These are phyloP conservation scores for Cryptosporidium bovis DNA, from an alignment of 169 alveolate genomes.

Conservation along the genomic window DNA sequence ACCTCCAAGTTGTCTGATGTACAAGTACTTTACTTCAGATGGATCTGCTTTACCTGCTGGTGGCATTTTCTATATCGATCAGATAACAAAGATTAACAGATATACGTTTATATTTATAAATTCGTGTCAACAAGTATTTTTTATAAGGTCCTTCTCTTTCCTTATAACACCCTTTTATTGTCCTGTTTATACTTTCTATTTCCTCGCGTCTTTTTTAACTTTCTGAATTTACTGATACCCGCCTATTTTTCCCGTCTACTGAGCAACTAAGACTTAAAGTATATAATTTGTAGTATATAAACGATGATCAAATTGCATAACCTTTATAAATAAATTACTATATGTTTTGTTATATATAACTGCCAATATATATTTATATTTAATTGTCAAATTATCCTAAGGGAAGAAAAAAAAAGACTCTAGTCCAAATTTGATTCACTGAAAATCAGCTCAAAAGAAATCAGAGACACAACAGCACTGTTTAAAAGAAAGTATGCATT, in stretches of 20 bases:
- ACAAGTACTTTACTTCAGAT: constrained; percentile 81
- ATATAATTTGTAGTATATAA: no score
- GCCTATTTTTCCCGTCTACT: constrained; percentile 69
- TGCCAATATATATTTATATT: no score
- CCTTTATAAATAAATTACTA: no score
- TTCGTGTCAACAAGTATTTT: neutral
- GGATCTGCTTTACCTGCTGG: constrained; percentile 78
- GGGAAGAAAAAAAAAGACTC: no score
- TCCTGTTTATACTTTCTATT: no score
- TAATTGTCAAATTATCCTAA: no score
- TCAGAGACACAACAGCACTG: no score
- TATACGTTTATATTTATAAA: neutral
- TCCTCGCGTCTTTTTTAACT: constrained; percentile 64
- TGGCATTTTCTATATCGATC: constrained; percentile 56
- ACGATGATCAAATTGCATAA: no score
- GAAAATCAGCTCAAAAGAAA: neutral
- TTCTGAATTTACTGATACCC: constrained; percentile 1
- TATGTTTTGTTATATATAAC: no score
- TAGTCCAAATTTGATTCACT: neutral
- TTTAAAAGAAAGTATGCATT: no score
- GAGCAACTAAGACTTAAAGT: neutral
- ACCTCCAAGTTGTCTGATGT: constrained; percentile 96
- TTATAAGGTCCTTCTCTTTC: constrained; percentile 1
- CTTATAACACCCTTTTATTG: neutral
- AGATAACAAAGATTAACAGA: neutral